Evolutionary conservation across 176 grass and related monocot genomes (phyloP).

Genomic region (Chrysopogon serrulatus): DNA sequence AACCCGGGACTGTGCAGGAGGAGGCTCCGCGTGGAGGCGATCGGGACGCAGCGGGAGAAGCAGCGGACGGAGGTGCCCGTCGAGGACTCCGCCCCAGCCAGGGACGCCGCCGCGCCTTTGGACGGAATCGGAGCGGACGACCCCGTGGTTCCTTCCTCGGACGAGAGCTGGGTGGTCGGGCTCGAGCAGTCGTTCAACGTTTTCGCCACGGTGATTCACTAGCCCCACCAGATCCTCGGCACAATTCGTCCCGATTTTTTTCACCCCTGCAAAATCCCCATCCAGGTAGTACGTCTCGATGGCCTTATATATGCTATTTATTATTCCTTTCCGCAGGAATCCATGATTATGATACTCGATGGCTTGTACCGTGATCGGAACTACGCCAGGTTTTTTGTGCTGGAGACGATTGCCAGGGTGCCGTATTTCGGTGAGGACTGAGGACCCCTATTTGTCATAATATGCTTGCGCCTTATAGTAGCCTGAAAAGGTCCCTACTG

Average conservation of each 20-base stretch:
- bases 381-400: slow-evolving; percentile 90
- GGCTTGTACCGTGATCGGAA: slow-evolving; percentile 57
- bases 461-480: background rate
- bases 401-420: slow-evolving; percentile 91
- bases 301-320: background rate
- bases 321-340: slow-evolving; percentile 48
- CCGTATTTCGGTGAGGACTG: slow-evolving; percentile 85
- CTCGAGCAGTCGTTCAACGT: slow-evolving; percentile 71
- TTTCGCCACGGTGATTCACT: slow-evolving; percentile 52
- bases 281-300: background rate
- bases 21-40: slow-evolving; percentile 38
- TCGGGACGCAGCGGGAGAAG: slow-evolving; percentile 40
- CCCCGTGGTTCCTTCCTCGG: background rate
- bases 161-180: slow-evolving; percentile 42
- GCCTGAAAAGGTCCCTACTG: background rate
- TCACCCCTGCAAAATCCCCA: background rate
- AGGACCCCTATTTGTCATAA: background rate
- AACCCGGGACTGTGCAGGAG: background rate
- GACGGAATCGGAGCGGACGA: background rate
- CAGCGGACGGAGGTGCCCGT: slow-evolving; percentile 48
- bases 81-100: slow-evolving; percentile 46
- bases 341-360: slow-evolving; percentile 56
- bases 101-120: slow-evolving; percentile 11
- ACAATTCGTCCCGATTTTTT: background rate
- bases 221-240: background rate